A percentile compares a stretch with the other conserved stretches of the same genome.
phyloP scores from a whole-genome alignment of 129 eudicot genomes.

The Flaveria brownii region DNA sequence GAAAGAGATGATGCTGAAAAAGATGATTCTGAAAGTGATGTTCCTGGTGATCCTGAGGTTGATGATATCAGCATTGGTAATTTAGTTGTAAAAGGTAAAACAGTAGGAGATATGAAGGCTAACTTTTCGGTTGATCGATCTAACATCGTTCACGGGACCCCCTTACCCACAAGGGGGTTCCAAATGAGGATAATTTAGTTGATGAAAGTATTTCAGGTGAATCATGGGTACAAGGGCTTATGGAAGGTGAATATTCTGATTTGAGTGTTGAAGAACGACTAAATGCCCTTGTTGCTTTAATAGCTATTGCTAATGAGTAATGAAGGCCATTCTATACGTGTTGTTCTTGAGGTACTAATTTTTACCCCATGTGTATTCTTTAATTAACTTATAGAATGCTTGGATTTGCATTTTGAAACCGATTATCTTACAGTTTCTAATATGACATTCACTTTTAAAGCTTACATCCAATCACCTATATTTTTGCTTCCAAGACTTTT shows the following conservation, averaged over 20 bases:
- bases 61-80: slow-evolving; percentile 53
- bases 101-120: slow-evolving; percentile 25
- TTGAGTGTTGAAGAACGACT: slow-evolving; percentile 84
- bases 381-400: neutral
- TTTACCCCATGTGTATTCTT: neutral
- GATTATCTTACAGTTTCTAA: neutral
- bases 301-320: slow-evolving; percentile 73
- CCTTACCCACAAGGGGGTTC: slow-evolving; percentile 24
- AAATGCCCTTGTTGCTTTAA: slow-evolving; percentile 74
- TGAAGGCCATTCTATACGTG: slow-evolving; percentile 84
- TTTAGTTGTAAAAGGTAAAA: slow-evolving; percentile 30
- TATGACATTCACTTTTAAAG: neutral
- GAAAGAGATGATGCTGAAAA: slow-evolving; percentile 80
- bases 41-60: slow-evolving; percentile 67
- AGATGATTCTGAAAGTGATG: slow-evolving; percentile 80
- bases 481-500: neutral
- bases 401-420: neutral
- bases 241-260: slow-evolving; percentile 79
- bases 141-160: slow-evolving; percentile 32
- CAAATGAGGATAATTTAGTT: slow-evolving; percentile 45
- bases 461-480: neutral
- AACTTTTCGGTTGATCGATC: slow-evolving; percentile 35
- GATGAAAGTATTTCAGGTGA: slow-evolving; percentile 72
- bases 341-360: slow-evolving; percentile 67
- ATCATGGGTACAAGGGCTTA: slow-evolving; percentile 87